Base-by-base conservation (phyloP, 2,329 filamentous ascomycete species). In the Arthroderma sp. region DNA sequence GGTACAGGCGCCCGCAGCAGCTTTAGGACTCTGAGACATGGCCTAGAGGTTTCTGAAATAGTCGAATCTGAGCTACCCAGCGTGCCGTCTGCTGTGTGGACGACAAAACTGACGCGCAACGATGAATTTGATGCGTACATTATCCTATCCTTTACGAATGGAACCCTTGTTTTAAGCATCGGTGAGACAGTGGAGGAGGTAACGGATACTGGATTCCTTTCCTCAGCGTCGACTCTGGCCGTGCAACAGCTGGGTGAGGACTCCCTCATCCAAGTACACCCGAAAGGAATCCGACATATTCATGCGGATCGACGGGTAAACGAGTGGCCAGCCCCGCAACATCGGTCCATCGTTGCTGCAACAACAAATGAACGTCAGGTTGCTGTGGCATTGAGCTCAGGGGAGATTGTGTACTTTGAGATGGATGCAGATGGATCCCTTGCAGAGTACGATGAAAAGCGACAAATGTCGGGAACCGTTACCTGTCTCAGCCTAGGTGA, bases 321-420 rank as follows among this genome's bases (percentile, higher is more conserved):
- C 52, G 88, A 96, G 59, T 98, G 91, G 91, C 80, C 84, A 9
- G 83, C 85, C 4, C 93, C 93, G 0, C 83, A 93, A 53, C 89
- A 98, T 69, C 78, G 91, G 22, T 93, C 89, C 0, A 96, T 98
- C 51, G 87, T 96, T 39, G 86, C 89, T 6, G 93, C 89, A 31
- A 82, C 89, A 1, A 91, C 89, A 10, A 99, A 98, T 57, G 81
- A 89, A 55, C 79, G 85, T 36, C 91, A 99, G 64, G 85, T 98
- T 28, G 87, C 87, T 3, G 81, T 96, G 41, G 91, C 91, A 1
- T 71, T 99, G 28, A 96, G 88, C 59, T 95, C 88, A 6, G 89
- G 89, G 33, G 91, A 98, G 62, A 89, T 98, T 50, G 85, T 94
- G 36, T 98, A 96, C 60, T 98, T 98, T 54, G 93, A 98, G 61